Conservation (phyloP, 202 grass and related monocot genomes). For the Panicum hallii region DNA sequence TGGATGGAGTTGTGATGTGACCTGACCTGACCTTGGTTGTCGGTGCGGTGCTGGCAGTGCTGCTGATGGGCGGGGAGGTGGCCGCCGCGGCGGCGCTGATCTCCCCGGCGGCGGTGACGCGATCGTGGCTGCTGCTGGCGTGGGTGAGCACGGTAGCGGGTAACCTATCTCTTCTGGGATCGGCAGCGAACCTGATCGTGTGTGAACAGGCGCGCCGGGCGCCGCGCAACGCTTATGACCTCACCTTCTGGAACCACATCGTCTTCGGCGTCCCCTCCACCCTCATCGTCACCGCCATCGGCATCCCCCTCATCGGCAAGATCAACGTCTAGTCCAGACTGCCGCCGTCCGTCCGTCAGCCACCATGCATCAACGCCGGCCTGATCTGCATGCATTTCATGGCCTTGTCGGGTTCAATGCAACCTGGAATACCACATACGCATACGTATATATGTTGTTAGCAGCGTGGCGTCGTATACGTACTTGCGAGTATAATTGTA, state of each 20-base stretch:
- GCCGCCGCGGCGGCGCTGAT: constrained; percentile 65
- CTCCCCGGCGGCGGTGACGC: constrained; percentile 55
- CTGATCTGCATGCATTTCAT: neutral
- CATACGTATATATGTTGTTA: neutral
- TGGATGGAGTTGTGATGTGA: neutral
- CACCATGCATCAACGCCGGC: neutral
- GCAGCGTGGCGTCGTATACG: neutral
- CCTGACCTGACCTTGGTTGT: neutral
- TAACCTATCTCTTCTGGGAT: constrained; percentile 87
- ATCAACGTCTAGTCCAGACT: constrained; percentile 35
- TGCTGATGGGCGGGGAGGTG: constrained; percentile 78
- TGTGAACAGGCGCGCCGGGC: constrained; percentile 90
- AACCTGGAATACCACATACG: neutral
- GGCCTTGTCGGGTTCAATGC: neutral
- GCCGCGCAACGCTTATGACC: constrained; percentile 66
- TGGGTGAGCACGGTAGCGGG: constrained; percentile 99
- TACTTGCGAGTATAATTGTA: neutral
- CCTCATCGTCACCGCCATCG: constrained; percentile 84
- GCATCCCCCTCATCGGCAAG: constrained; percentile 76
- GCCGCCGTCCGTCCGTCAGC: neutral
- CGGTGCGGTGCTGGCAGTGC: constrained; percentile 56
- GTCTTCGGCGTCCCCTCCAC: constrained; percentile 85
- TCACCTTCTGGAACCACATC: constrained; percentile 84
- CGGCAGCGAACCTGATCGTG: constrained; percentile 98
- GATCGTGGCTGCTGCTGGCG: constrained; percentile 88